Evolutionary conservation across 2,329 filamentous ascomycete species (phyloP).

Genomic region (Clonostachys byssicola): DNA sequence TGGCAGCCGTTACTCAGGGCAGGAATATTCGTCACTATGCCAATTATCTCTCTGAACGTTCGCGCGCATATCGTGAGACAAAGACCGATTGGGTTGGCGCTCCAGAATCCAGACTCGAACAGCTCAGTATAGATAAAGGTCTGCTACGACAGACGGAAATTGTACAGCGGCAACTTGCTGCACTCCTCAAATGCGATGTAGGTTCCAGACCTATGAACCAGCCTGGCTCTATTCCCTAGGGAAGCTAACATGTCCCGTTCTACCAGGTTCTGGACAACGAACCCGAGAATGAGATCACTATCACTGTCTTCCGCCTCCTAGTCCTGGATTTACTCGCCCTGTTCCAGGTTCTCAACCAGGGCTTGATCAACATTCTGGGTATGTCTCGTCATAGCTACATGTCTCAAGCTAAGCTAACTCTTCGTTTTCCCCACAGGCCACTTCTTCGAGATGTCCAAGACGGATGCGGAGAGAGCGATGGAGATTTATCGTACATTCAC

Average conservation of each 20-base stretch:
- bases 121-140: conserved; percentile 85
- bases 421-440: conserved; percentile 55
- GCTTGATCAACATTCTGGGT: conserved; percentile 95
- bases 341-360: conserved; percentile 95
- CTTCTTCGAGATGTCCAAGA: conserved; percentile 97
- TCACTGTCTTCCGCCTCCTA: conserved; percentile 87
- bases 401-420: conserved; percentile 4
- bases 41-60: conserved; percentile 78
- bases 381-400: conserved; percentile 21
- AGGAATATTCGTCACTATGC: conserved; percentile 91
- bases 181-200: conserved; percentile 86
- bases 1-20: conserved; percentile 83
- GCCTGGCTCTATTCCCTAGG: neutral
- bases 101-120: conserved; percentile 79
- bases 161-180: conserved; percentile 83
- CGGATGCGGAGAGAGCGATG: conserved; percentile 88
- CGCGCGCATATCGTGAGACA: conserved; percentile 76
- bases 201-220: conserved; percentile 21
- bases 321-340: conserved; percentile 85
- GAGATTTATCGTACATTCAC: conserved; percentile 90
- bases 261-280: conserved; percentile 77
- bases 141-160: conserved; percentile 86
- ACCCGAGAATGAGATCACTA: conserved; percentile 91
- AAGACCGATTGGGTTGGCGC: conserved; percentile 86
- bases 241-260: conserved; percentile 5